phyloP scores from a whole-genome alignment of 2,329 filamentous ascomycete species.

The Monilinia vaccinii-corymbosi region DNA sequence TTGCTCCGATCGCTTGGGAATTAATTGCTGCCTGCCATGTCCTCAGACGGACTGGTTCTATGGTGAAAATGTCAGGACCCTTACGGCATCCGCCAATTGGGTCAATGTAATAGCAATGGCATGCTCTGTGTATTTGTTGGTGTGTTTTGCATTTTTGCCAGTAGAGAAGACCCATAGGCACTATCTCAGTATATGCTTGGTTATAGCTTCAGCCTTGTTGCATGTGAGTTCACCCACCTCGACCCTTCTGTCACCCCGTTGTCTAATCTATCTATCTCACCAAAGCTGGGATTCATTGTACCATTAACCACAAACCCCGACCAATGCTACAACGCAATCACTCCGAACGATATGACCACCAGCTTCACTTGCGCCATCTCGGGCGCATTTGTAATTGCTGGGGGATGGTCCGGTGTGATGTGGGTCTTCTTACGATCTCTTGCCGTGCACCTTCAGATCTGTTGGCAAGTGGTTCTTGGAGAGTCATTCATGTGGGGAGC shows the following conservation, averaged over 20 bases:
- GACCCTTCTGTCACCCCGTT: background rate
- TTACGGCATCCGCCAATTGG: constrained; percentile 68
- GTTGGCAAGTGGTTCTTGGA: constrained; percentile 89
- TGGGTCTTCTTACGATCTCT: constrained; percentile 89
- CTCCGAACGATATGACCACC: constrained; percentile 83
- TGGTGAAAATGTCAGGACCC: constrained; percentile 46
- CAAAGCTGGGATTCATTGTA: constrained; percentile 78
- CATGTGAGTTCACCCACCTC: constrained; percentile 48
- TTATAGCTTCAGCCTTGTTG: constrained; percentile 66
- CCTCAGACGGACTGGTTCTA: constrained; percentile 73
- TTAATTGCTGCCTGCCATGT: constrained; percentile 81
- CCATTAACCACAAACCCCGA: constrained; percentile 70
- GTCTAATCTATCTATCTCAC: constrained; percentile 22
- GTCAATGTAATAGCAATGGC: constrained; percentile 67
- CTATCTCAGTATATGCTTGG: constrained; percentile 84
- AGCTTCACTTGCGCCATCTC: constrained; percentile 78
- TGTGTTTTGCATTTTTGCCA: constrained; percentile 73
- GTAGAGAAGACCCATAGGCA: constrained; percentile 86
- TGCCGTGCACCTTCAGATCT: constrained; percentile 93
- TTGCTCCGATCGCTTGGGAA: constrained; percentile 42
- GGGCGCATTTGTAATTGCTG: constrained; percentile 75
- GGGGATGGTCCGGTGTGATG: constrained; percentile 74
- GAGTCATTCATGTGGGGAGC: constrained; percentile 82
- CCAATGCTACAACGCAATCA: constrained; percentile 83
- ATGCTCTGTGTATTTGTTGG: constrained; percentile 64